Base-by-base conservation (phyloP, 1,139 yeast genomes). In the Kazachstania sp. region DNA sequence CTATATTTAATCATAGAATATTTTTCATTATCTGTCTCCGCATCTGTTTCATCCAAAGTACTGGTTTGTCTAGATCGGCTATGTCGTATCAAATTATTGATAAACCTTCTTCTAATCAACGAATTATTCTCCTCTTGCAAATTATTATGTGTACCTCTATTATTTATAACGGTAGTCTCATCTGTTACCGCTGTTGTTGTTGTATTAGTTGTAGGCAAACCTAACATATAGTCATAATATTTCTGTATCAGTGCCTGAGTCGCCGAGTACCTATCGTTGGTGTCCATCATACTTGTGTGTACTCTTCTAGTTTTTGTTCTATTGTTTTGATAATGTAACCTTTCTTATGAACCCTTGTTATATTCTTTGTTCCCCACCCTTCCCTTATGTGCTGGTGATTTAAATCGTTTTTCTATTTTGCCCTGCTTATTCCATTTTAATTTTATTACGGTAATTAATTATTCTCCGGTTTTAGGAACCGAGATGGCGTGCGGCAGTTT, bases 231-330 rank as follows among this genome's bases (percentile, higher is more conserved):
- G 19, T 46, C 47, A 29, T 49, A 49, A 20, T 49, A 49, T 11
- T 38, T 40, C 31, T 49, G 47, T 32, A 49, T 46, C 18, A 49
- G 41, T 37, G 41, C 46, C 20, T 49, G 51, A 11, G 51, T 49
- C 36, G 43, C 37, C 7, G 52, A 50, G 38, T 43, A 48, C 30
- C 45, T 46, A 19, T 32, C 36, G 18, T 32, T 32, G 18, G 15
- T 32, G 18, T 32, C 15, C 36, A 32, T 32, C 11, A 32, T 46
- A 47, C n/a, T 41, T n/a, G n/a, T n/a, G n/a, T n/a, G n/a, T n/a
- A n/a, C n/a, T n/a, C n/a, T n/a, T n/a, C n/a, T n/a, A n/a, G n/a
- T n/a, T n/a, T n/a, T n/a, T n/a, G n/a, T n/a, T 34, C 37, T 9
- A 34, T 16, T 16, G 18, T 34, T 16, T 16, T n/a, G n/a, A n/a